Percentiles rank a stretch among this genome's conserved stretches.
Evolutionary conservation across 805 yeast genomes (phyloP).

Genomic region (Brettanomyces naardenensis): DNA sequence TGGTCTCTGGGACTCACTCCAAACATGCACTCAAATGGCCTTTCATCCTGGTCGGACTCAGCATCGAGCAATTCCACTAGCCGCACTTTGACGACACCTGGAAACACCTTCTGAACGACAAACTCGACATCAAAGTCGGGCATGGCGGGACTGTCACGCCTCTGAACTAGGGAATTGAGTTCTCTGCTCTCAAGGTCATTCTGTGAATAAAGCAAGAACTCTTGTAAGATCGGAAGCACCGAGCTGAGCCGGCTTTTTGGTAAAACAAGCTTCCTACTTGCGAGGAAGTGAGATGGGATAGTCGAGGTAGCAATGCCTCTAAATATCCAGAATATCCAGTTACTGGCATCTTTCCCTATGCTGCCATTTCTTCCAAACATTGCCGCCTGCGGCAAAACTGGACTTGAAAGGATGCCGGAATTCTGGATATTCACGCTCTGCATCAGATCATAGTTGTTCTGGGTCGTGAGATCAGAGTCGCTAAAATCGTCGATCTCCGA

Average conservation of each 20-base stretch:
- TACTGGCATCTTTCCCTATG: constrained; percentile 32
- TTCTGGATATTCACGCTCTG: neutral
- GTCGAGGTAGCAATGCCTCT: constrained; percentile 56
- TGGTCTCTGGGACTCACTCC: constrained; percentile 5
- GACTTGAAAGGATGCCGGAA: constrained; percentile 3
- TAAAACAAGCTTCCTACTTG: constrained; percentile 26
- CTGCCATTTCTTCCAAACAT: neutral
- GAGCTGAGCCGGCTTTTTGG: constrained; percentile 12
- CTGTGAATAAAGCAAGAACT: constrained; percentile 20
- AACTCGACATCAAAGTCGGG: constrained; percentile 15
- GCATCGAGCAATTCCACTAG: constrained; percentile 19
- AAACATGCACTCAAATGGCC: constrained; percentile 22
- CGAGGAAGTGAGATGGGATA: constrained; percentile 47
- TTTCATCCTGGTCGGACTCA: constrained; percentile 6
- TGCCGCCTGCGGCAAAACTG: constrained; percentile 4
- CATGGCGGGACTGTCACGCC: constrained; percentile 17
- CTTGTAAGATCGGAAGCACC: constrained; percentile 26
- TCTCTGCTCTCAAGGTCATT: constrained; percentile 7
- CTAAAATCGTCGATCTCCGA: constrained; percentile 12
- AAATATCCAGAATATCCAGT: constrained; percentile 60
- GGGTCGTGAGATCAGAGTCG: constrained; percentile 4
- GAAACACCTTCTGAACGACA: constrained; percentile 16
- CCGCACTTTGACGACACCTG: constrained; percentile 18
- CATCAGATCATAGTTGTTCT: neutral
- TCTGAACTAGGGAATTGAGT: constrained; percentile 5